phyloP scores from a whole-genome alignment of 257 asterid genomes.

The Schizonepeta tenuifolia region DNA sequence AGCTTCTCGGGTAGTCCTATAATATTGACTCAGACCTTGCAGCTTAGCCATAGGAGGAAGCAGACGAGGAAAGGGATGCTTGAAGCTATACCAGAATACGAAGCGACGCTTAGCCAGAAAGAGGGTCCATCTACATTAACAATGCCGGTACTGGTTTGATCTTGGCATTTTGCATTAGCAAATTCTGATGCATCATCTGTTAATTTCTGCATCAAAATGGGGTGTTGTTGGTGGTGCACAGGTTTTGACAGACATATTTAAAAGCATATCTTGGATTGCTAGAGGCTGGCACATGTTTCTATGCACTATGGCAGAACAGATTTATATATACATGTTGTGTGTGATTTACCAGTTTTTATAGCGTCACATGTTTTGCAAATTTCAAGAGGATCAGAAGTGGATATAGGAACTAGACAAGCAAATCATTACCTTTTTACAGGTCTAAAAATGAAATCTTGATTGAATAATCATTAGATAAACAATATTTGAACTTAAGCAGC shows the following conservation, averaged over 20 bases:
- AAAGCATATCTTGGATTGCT: constrained; percentile 53
- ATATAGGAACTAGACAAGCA: background rate
- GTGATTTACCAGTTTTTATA: constrained; percentile 23
- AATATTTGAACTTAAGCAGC: background rate
- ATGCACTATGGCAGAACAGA: constrained; percentile 25
- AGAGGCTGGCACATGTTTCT: constrained; percentile 49
- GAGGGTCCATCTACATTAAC: constrained; percentile 37
- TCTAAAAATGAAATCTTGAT: background rate
- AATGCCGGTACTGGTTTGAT: constrained; percentile 46
- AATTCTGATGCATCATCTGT: constrained; percentile 16
- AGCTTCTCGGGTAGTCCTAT: constrained; percentile 64
- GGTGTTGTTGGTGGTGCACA: constrained; percentile 23
- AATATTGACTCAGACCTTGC: constrained; percentile 58
- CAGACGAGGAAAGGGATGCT: constrained; percentile 60
- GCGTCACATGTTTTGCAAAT: constrained; percentile 18
- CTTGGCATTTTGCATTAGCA: background rate
- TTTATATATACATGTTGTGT: background rate
- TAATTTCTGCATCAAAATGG: constrained; percentile 25
- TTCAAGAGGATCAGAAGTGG: constrained; percentile 24
- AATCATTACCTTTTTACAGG: background rate
- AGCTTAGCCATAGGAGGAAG: constrained; percentile 56
- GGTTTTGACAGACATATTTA: constrained; percentile 36
- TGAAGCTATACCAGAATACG: constrained; percentile 71
- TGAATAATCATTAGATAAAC: background rate
- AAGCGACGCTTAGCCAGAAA: constrained; percentile 39